These are phyloP conservation scores for Macrolepiota albuminosa DNA, from an alignment of 768 basidiomycete species.

Conservation along the genomic window DNA sequence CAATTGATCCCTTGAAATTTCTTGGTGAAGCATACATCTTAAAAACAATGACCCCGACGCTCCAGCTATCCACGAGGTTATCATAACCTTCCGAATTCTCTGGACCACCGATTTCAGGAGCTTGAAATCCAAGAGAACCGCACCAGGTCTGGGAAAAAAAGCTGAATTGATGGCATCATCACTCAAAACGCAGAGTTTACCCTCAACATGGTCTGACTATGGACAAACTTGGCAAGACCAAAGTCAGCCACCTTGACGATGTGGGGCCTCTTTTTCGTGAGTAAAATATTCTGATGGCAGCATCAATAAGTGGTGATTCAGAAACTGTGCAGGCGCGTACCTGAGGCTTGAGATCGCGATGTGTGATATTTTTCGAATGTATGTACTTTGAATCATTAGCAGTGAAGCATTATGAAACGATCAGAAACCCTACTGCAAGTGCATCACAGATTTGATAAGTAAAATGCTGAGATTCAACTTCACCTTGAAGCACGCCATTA, in stretches of 20 bases:
- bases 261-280: conserved; percentile 65
- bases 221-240: conserved; percentile 87
- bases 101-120: conserved; percentile 24
- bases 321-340: conserved; percentile 25
- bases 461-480: conserved; percentile 58
- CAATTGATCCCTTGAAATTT: neutral
- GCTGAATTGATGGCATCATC: neutral
- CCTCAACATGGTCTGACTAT: conserved; percentile 68
- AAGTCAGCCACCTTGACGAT: conserved; percentile 91
- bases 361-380: conserved; percentile 72
- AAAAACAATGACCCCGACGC: conserved; percentile 91
- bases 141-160: conserved; percentile 70
- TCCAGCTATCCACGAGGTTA: conserved; percentile 92
- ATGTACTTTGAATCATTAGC: conserved; percentile 42
- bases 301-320: neutral
- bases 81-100: conserved; percentile 68
- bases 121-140: conserved; percentile 79
- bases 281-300: conserved; percentile 64
- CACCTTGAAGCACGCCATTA: conserved; percentile 29
- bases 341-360: conserved; percentile 93
- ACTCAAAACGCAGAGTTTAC: conserved; percentile 32
- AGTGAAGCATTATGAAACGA: neutral
- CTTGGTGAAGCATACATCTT: conserved; percentile 52
- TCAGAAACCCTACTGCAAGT: conserved; percentile 44
- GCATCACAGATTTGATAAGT: conserved; percentile 86